Evolutionary conservation across 257 asterid genomes (phyloP).

Genomic region (Lavandula angustifolia): DNA sequence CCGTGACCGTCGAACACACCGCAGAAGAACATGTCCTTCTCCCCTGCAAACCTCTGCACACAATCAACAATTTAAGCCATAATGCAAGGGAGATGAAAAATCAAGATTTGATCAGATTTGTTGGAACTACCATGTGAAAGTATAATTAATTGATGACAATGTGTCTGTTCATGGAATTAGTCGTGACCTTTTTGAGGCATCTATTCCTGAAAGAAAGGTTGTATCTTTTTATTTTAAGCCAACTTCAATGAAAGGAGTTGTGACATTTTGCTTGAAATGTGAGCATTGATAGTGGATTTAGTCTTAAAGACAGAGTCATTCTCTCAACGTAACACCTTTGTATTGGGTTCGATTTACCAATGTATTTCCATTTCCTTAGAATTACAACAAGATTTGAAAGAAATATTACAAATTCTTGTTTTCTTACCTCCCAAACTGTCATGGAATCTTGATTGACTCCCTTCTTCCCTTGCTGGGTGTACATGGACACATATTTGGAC

Average conservation of each 20-base stretch:
- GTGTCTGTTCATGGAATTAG: not conserved
- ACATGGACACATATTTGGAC: constrained; percentile 66
- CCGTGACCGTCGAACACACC: constrained; percentile 95
- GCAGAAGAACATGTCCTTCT: constrained; percentile 63
- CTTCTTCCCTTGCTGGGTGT: constrained; percentile 67
- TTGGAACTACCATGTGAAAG: not conserved
- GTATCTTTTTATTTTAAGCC: not conserved
- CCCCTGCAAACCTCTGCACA: constrained; percentile 66
- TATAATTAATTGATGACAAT: not conserved
- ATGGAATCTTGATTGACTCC: constrained; percentile 85
- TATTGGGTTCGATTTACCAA: no score
- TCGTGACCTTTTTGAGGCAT: not conserved
- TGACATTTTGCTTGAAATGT: no score
- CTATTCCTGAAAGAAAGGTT: not conserved
- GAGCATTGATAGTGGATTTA: no score
- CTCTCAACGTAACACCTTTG: not conserved
- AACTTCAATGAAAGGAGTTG: no score
- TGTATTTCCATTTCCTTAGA: no score
- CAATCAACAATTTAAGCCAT: no score
- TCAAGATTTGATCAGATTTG: not conserved
- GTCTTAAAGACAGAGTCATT: no score
- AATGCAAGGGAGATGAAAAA: no score
- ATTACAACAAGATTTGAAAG: not conserved
- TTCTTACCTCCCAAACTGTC: constrained; percentile 93
- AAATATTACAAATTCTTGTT: not conserved